Base-by-base conservation (phyloP, 441 rosid species). In the Breynia disticha region DNA sequence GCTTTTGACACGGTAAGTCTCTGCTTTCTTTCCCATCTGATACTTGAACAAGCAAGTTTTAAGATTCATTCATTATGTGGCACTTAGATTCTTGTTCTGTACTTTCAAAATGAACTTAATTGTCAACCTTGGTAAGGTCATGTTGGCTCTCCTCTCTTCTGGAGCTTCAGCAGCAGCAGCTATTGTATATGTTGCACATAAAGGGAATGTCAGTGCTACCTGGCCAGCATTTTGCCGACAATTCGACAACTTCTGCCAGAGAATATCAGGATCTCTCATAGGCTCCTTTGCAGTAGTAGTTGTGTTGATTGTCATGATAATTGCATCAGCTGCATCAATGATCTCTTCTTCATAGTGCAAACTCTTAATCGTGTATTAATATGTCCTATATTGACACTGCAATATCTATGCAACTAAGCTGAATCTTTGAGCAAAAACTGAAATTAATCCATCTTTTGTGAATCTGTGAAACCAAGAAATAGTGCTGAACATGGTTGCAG, bases 121-220 rank as follows among this genome's bases (percentile, higher is more conserved):
- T 12, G 39, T 60, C 19, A 49, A 51, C 12, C 17, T 28, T 51
- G 32, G 52, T 49, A 54, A 84, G 90, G 82, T 72, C 37, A 83
- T 79, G 87, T 16, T 86, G 67, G 72, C 58, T n/a, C 60, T 86
- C 44, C 67, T 82, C 43, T 73, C 79, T 12, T 68, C 75, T 32
- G 87, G 88, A n/a, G 94, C 97, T 35, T 82, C 90, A 1, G 67
- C 88, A 17, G 83, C 97, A 11, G 66, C 83, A 35, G 69, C 82
- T 39, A 80, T 78, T 11, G 87, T 78, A 3, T 76, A 77, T 52
- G 57, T 83, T 57, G 93, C 93, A 57, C 85, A 80, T 65, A 37
- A 80, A 51, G 95, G 93, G 16, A 80, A 82, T 28, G 13, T 56
- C 5, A 72, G 50, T 0, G 83, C 88, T 24, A 86, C 82, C 10